Evolutionary conservation across 108 stramenopile species (phyloP), one percentile per base, ranked within the genome.

Genomic region (Pseudonitzschia delicatissima): DNA sequence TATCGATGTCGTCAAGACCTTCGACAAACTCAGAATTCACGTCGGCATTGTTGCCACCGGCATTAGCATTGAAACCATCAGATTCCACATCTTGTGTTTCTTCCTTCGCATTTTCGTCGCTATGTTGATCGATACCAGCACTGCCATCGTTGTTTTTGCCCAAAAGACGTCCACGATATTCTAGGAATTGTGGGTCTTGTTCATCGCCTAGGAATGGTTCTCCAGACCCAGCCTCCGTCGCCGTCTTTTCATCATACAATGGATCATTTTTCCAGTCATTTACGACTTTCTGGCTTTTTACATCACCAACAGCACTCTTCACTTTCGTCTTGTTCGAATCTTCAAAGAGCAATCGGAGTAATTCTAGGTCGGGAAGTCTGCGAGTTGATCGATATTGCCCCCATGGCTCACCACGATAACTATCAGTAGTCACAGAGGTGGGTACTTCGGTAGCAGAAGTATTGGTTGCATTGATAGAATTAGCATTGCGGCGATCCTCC

Each of bases 1-100:
- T 88, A 60, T 88, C 81, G 45, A 90, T 81, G 60, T 93, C 92
- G 66, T 93, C 92, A 13, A 93, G 76, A 6, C 88, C 92, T 37
- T 86, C 81, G 0, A 93, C 87, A 67, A 93, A 90, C 49, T 93
- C 80, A 15, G 75, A 66, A 62, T 84, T 84, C 42, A 79, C 83
- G 35, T 37, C 51, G 20, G 29, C 47, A 37, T 53, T 49, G 57
- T 33, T 59, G 31, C 6, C 27, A 2, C 12, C 23, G 47, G 6
- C 42, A 32, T 25, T 53, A n/a, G 50, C 34, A 20, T 37, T 37
- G 27, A 8, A 8, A 44, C 40, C 29, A 9, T 31, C 13, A 25
- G 20, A 15, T 36, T 5, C 49, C 23, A 23, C 2, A 51, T 60
- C 23, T 27, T 5, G 26, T 21, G 18, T 35, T 39, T 20, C 23